Evolutionary conservation across 257 asterid species (phyloP), one percentile per base, ranked within the genome.

Genomic region (Mitragyna speciosa): DNA sequence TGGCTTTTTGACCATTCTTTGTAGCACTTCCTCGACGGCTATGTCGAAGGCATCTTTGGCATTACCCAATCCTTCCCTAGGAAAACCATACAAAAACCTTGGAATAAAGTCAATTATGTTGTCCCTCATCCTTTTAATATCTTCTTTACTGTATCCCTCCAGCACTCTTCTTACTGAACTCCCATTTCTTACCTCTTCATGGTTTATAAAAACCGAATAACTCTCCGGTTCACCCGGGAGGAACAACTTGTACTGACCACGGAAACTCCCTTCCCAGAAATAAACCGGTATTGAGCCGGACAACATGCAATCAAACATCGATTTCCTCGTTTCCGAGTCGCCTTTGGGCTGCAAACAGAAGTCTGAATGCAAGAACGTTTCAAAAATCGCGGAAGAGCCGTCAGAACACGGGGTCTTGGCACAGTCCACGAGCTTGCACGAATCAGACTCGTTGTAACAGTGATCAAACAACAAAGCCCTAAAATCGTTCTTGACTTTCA

Each of bases 321-420:
- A 84, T 66, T 84, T 80, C 72, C 93, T 80, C 7, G 97, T 93
- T 45, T 54, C 85, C 16, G 90, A 86, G 19, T 93, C 96, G 56
- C 96, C 90, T 73, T 84, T 86, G 0, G 97, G 97, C 89, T 93
- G 93, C 83, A 93, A 43, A 39, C 97, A 93, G 74, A 93, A 93
- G 10, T 90, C 88, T 0, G 97, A 89, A 8, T 79, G 88, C 82
- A 93, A 54, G 24, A 88, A 61, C 1, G 97, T 79, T 59, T 78
- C 75, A 41, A 87, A 76, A 24, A 75, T 81, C 65, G 68, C 83
- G 7, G 90, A 82, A 10, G 89, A 52, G 31, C 89, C 87, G 14
- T 79, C 88, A n/a, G 73, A 30, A 69, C 97, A 93, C 24, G 80
- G 88, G 17, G 82, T 78, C 58, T 82, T 87, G 16, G 88, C 86